These are phyloP conservation scores for Croton setiger DNA, from an alignment of 441 rosid genomes.

Conservation along the genomic window DNA sequence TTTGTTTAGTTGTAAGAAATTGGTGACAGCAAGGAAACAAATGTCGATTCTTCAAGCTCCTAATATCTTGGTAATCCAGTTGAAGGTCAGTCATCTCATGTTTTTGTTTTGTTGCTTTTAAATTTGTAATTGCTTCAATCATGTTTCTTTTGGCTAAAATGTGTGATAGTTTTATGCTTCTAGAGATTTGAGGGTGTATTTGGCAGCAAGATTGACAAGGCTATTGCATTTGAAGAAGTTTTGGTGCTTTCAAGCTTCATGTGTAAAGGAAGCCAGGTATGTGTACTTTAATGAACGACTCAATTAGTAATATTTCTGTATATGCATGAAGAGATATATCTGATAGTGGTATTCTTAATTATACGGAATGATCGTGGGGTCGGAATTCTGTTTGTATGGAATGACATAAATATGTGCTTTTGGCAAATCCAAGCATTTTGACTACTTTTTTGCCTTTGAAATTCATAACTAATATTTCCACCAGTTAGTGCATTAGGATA, in stretches of 20 bases:
- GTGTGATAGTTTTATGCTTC: slow-evolving; percentile 17
- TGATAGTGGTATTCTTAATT: no score
- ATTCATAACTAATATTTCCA: no score
- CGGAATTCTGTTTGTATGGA: no score
- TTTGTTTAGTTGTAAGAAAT: slow-evolving; percentile 80
- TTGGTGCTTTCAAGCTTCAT: slow-evolving; percentile 80
- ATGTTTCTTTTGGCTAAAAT: slow-evolving; percentile 5
- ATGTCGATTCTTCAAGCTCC: slow-evolving; percentile 89
- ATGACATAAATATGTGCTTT: no score
- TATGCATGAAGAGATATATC: no score
- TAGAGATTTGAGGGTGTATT: slow-evolving; percentile 91
- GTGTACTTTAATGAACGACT: slow-evolving; percentile 1
- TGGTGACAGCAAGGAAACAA: slow-evolving; percentile 95
- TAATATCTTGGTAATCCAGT: slow-evolving; percentile 82
- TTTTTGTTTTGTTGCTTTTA: slow-evolving; percentile 12
- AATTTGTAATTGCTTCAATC: slow-evolving; percentile 13
- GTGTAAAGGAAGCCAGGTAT: slow-evolving; percentile 85
- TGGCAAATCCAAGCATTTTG: no score
- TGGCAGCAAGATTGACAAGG: slow-evolving; percentile 84
- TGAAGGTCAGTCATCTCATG: slow-evolving; percentile 52
- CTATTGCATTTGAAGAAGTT: slow-evolving; percentile 72
- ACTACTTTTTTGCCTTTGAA: no score
- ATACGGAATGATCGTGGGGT: no score
- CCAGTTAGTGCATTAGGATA: no score
- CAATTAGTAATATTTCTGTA: no score